Base-by-base conservation (phyloP, 495 filamentous ascomycete genomes). In the Xylaria acuta region DNA sequence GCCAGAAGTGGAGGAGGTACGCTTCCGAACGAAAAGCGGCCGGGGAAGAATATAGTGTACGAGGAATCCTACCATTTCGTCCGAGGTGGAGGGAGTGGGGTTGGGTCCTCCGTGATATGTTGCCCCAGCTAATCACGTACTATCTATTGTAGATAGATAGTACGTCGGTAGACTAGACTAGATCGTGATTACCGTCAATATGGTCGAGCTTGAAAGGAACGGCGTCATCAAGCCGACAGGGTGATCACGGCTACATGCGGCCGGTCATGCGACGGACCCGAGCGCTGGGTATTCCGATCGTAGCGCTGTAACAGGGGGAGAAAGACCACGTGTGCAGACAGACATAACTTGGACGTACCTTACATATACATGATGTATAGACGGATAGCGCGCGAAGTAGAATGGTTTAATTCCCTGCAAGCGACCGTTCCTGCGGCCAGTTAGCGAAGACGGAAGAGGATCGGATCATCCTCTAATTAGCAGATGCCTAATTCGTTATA, bases 371-470 rank as follows among this genome's bases (percentile, higher is more conserved):
- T 41, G n/a, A 40, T 41, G 60, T 43, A 43, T 12, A 64, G 54
- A 36, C 5, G 16, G 54, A 60, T 38, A 36, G 54, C 54, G 54
- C n/a, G 30, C 27, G 54, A 59, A 34, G 60, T 43, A 43, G 38
- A n/a, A 64, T 64, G 8, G 60, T 64, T 25, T 18, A 30, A 43
- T 34, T 45, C 22, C 36, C 36, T 34, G 60, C 38, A 64, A 64
- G 60, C 60, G 60, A 64, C 60, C 60, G 60, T 34, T 64, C 38
- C 60, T 64, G 60, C 60, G 60, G 60, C 60, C 60, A 25, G 60
- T 43, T 43, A 64, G 60, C 60, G 60, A 64, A 32, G 60, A 43
- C 38, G 60, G 38, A 64, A 41, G 60, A 27, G 36, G 60, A 64
- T 64, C 38, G 22, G 60, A 64, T 64, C 60, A 64, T 41, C 60